These are phyloP conservation scores for Arthrobotrys sinensis DNA, from an alignment of 2,329 filamentous ascomycete genomes.

Conservation along the genomic window DNA sequence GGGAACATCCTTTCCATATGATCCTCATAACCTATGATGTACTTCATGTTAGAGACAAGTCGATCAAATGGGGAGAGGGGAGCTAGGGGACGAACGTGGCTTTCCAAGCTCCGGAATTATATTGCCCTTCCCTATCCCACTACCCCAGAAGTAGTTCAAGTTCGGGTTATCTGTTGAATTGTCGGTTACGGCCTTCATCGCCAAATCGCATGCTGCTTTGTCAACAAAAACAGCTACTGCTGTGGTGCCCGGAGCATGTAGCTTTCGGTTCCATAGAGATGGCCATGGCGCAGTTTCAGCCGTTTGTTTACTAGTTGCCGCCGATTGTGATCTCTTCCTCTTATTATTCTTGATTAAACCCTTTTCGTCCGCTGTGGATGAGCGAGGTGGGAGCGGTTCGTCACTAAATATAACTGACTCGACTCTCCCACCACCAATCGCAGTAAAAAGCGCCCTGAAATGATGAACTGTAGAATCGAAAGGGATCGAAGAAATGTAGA, in stretches of 20 bases:
- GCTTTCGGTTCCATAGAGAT: conserved; percentile 78
- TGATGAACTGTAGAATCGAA: conserved; percentile 84
- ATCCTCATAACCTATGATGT: conserved; percentile 72
- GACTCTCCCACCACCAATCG: conserved; percentile 83
- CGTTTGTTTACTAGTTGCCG: conserved; percentile 71
- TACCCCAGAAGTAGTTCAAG: conserved; percentile 77
- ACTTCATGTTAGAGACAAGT: conserved; percentile 26
- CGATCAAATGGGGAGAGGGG: neutral
- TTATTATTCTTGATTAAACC: conserved; percentile 69
- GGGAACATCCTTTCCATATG: conserved; percentile 83
- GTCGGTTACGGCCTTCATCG: conserved; percentile 78
- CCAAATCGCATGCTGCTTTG: conserved; percentile 80
- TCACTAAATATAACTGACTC: conserved; percentile 82
- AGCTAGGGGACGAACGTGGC: conserved; percentile 64
- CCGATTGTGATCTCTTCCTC: conserved; percentile 69
- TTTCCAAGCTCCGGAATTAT: conserved; percentile 74
- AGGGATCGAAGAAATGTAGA: conserved; percentile 93
- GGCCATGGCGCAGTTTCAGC: conserved; percentile 75
- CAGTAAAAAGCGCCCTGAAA: conserved; percentile 81
- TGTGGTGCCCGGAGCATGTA: conserved; percentile 82
- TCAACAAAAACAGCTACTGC: conserved; percentile 89
- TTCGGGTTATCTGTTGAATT: conserved; percentile 75
- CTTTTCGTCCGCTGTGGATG: conserved; percentile 66
- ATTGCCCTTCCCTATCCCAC: conserved; percentile 71
- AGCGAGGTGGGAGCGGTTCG: conserved; percentile 65